Conservation (phyloP, 768 basidiomycete genomes). For the Chalciporus pseudorubinellus region DNA sequence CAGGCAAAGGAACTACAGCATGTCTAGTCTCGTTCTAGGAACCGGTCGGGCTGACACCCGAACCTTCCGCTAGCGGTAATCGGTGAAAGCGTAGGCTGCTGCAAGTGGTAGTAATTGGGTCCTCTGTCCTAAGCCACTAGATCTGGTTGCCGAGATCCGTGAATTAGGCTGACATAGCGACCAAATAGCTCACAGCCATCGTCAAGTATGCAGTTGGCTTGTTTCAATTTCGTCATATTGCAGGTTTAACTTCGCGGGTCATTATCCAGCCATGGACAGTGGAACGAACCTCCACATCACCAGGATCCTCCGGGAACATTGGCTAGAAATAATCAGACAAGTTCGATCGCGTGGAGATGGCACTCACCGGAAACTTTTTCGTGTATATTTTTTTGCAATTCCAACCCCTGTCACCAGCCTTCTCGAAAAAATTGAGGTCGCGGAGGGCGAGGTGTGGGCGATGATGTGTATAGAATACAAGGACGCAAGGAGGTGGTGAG, state of each 20-base stretch:
- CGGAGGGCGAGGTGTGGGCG: slow-evolving; percentile 78
- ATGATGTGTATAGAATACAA: slow-evolving; percentile 91
- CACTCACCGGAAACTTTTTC: slow-evolving; percentile 57
- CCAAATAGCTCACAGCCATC: not conserved
- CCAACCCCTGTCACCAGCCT: slow-evolving; percentile 67
- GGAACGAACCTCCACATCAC: slow-evolving; percentile 70
- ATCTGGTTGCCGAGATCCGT: too few relatives aligned
- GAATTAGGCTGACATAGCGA: too few relatives aligned
- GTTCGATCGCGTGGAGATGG: not conserved
- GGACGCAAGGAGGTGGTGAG: slow-evolving; percentile 40
- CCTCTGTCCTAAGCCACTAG: too few relatives aligned
- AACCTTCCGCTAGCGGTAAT: too few relatives aligned
- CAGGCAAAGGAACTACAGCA: too few relatives aligned
- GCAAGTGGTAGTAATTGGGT: too few relatives aligned
- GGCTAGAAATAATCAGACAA: slow-evolving; percentile 43
- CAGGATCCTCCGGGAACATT: slow-evolving; percentile 89
- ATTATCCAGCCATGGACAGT: slow-evolving; percentile 87
- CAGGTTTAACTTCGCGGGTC: slow-evolving; percentile 25
- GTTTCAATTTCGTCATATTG: not conserved
- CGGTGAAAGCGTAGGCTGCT: too few relatives aligned
- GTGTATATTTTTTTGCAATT: slow-evolving; percentile 64
- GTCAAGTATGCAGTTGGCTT: not conserved
- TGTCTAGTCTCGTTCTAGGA: too few relatives aligned
- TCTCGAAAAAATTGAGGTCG: slow-evolving; percentile 79
- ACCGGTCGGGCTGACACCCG: too few relatives aligned